phyloP scores from a whole-genome alignment of 768 basidiomycete species.

The Artomyces pyxidatus region DNA sequence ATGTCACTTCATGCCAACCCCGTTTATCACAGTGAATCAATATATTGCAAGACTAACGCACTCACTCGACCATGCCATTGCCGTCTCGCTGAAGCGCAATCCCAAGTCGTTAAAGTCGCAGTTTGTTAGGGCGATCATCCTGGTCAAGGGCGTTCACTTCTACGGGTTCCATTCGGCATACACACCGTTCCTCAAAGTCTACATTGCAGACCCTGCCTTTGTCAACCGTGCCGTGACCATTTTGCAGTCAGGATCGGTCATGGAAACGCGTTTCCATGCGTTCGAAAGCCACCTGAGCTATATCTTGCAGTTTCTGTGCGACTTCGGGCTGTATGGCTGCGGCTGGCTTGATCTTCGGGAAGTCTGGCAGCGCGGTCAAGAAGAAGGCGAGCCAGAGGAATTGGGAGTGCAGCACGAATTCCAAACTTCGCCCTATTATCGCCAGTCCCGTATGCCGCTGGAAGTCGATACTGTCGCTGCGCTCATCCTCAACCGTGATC shows the following conservation, averaged over 20 bases:
- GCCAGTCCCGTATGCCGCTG: conserved; percentile 61
- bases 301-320: conserved; percentile 86
- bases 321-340: conserved; percentile 92
- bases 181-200: conserved; percentile 83
- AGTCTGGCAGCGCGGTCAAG: conserved; percentile 48
- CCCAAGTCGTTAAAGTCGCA: conserved; percentile 49
- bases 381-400: conserved; percentile 29
- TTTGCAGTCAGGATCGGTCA: conserved; percentile 73
- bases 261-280: conserved; percentile 68
- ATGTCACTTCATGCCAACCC: neutral
- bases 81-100: conserved; percentile 69
- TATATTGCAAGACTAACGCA: conserved; percentile 63
- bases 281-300: conserved; percentile 91
- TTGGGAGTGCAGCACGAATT: conserved; percentile 22
- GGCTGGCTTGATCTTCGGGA: conserved; percentile 75
- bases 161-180: conserved; percentile 89
- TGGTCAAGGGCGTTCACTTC: conserved; percentile 93
- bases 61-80: conserved; percentile 83
- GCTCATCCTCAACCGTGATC: conserved; percentile 80
- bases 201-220: conserved; percentile 61
- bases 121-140: conserved; percentile 65
- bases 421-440: conserved; percentile 47
- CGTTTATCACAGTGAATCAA: conserved; percentile 46
- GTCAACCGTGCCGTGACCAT: conserved; percentile 67
- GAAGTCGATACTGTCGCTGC: conserved; percentile 80